These are phyloP conservation scores for Phoma sp. DNA, from an alignment of 2,329 filamentous ascomycete genomes.

Conservation along the genomic window DNA sequence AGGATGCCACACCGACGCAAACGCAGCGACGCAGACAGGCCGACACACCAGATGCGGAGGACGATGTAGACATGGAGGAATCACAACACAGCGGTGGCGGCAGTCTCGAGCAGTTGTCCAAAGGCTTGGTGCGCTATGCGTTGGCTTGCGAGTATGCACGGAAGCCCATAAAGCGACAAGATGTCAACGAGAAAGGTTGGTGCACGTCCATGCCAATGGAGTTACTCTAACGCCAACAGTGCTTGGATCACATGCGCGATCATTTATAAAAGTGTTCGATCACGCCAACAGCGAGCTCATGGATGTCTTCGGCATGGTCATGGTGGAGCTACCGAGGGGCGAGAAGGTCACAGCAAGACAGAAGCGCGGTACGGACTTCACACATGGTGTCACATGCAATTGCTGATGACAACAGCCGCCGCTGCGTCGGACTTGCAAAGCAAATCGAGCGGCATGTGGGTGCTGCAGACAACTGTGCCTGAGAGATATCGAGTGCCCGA, in stretches of 20 bases:
- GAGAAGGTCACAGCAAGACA: slow-evolving; percentile 84
- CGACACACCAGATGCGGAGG: slow-evolving; percentile 24
- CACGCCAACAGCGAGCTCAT: slow-evolving; percentile 75
- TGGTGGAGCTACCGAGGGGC: slow-evolving; percentile 79
- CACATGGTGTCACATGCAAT: neutral
- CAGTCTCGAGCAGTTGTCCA: slow-evolving; percentile 57
- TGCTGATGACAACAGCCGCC: slow-evolving; percentile 49
- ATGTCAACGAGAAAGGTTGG: slow-evolving; percentile 61
- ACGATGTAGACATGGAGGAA: slow-evolving; percentile 20
- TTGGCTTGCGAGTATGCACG: slow-evolving; percentile 66
- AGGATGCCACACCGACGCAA: slow-evolving; percentile 27
- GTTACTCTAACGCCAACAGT: slow-evolving; percentile 53
- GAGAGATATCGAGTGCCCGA: slow-evolving; percentile 65
- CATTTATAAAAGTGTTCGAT: slow-evolving; percentile 79
- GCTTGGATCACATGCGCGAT: slow-evolving; percentile 69
- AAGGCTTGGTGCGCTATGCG: slow-evolving; percentile 67
- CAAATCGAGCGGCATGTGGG: slow-evolving; percentile 71
- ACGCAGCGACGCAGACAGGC: slow-evolving; percentile 25
- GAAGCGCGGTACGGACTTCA: slow-evolving; percentile 66
- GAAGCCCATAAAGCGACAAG: slow-evolving; percentile 61
- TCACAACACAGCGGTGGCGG: slow-evolving; percentile 27
- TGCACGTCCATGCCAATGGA: neutral
- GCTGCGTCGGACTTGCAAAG: slow-evolving; percentile 59
- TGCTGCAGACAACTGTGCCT: slow-evolving; percentile 77
- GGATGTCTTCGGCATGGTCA: slow-evolving; percentile 85